These are phyloP conservation scores for Globisporangium spinosum DNA, from an alignment of 352 stramenopile genomes.

Conservation along the genomic window DNA sequence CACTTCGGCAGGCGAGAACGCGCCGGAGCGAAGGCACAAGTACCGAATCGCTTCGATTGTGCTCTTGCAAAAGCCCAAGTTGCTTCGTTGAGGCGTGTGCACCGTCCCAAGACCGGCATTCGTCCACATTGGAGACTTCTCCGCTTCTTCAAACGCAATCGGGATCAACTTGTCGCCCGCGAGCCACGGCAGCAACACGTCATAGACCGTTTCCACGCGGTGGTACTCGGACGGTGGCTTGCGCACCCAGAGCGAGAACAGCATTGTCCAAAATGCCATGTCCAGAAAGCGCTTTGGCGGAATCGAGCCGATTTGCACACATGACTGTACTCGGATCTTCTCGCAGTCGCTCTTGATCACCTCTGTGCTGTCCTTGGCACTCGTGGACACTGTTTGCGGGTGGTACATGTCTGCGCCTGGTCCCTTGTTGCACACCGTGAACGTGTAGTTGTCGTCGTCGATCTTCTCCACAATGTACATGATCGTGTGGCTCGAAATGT, in stretches of 20 bases:
- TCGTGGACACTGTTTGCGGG: slow-evolving; percentile 30
- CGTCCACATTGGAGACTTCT: slow-evolving; percentile 28
- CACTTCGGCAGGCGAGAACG: slow-evolving; percentile 55
- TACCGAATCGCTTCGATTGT: slow-evolving; percentile 74
- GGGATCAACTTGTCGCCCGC: slow-evolving; percentile 69
- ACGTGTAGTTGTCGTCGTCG: slow-evolving; percentile 50
- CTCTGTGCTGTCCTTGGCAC: slow-evolving; percentile 9
- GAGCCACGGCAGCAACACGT: slow-evolving; percentile 87
- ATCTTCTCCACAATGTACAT: slow-evolving; percentile 84
- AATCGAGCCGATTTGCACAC: slow-evolving; percentile 64
- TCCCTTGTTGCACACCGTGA: slow-evolving; percentile 89
- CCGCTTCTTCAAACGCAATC: slow-evolving; percentile 43
- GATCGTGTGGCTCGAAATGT: slow-evolving; percentile 65
- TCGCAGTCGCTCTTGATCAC: slow-evolving; percentile 22
- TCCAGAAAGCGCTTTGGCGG: slow-evolving; percentile 63
- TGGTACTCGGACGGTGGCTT: slow-evolving; percentile 86
- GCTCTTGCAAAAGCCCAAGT: slow-evolving; percentile 81
- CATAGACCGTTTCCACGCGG: slow-evolving; percentile 84
- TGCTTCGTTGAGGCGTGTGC: slow-evolving; percentile 67
- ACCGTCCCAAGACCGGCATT: slow-evolving; percentile 30
- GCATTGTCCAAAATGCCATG: slow-evolving; percentile 80
- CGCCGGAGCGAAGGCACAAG: slow-evolving; percentile 50
- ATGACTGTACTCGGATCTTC: slow-evolving; percentile 82
- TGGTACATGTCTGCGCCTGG: slow-evolving; percentile 85
- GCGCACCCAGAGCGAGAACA: slow-evolving; percentile 85